Percentiles rank a stretch among this genome's conserved stretches.
Conservation (phyloP, 306 rosid genomes). For the Cicer bijugum region DNA sequence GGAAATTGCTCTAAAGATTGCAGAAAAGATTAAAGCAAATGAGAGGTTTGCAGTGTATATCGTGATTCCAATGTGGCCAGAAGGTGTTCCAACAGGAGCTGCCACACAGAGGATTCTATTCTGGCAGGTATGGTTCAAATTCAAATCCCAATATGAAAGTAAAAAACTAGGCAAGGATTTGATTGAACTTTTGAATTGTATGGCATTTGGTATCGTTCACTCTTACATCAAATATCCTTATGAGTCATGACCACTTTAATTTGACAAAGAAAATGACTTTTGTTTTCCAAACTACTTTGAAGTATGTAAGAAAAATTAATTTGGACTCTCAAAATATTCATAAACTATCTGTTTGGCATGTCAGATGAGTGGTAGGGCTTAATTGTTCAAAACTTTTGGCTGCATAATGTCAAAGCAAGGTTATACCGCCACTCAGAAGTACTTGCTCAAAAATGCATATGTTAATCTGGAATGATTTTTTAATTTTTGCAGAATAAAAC, state of each 20-base stretch:
- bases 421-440: slow-evolving; percentile 17
- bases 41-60: slow-evolving; percentile 95
- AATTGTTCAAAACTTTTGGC: neutral
- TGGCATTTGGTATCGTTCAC: slow-evolving; percentile 21
- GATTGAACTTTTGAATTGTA: slow-evolving; percentile 23
- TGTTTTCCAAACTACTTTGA: slow-evolving; percentile 17
- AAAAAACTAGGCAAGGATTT: slow-evolving; percentile 28
- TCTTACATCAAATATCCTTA: neutral
- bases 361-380: slow-evolving; percentile 30
- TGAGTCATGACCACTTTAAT: neutral
- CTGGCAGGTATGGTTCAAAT: slow-evolving; percentile 79
- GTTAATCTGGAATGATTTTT: slow-evolving; percentile 29
- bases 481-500: slow-evolving; percentile 74
- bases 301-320: slow-evolving; percentile 4
- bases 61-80: slow-evolving; percentile 98
- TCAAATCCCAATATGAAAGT: slow-evolving; percentile 35
- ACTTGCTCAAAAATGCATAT: slow-evolving; percentile 35
- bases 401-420: slow-evolving; percentile 5
- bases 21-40: slow-evolving; percentile 77
- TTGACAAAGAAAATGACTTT: neutral
- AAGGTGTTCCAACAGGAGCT: slow-evolving; percentile 90
- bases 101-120: slow-evolving; percentile 93
- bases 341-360: neutral
- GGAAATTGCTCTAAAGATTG: slow-evolving; percentile 98
- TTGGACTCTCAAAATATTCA: slow-evolving; percentile 6